Base-by-base conservation (phyloP, 2,329 filamentous ascomycete species). In the Daldinia eschscholtzii region DNA sequence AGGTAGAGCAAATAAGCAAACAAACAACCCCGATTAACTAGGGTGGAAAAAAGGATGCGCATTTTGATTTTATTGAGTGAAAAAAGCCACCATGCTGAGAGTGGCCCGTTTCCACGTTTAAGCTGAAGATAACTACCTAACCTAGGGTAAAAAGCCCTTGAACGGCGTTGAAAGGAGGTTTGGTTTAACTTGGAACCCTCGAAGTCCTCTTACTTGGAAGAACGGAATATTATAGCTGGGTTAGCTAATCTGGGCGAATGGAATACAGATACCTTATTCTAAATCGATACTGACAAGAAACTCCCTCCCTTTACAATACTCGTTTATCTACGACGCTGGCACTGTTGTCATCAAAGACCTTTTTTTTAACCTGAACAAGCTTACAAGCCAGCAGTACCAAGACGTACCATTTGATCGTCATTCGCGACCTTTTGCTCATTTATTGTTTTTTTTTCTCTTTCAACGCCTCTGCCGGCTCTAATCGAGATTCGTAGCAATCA, bases 401-500 rank as follows among this genome's bases (percentile, higher is more conserved):
- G 1, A 52, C 5, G 7, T 30, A 33, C 26, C 26, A 18, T 52
- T 33, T 15, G 33, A 55, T 37, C 52, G 52, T 9, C 57, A 48
- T 48, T 35, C n/a, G 46, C 48, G 55, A 48, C 44, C 41, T 56
- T 56, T 60, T 65, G 56, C 33, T 60, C 28, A 56, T 65, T 46
- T 53, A 46, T 60, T 65, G 10, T 42, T 60, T 33, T 33, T 33
- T 35, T 35, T 35, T 33, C 20, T 35, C 10, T 35, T 46, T 60
- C 26, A 23, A 48, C 50, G 39, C 26, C 57, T 15, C 62, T 59
- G 30, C 56, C 13, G 50, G 56, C 48, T 44, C 44, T 39, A 39
- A 57, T 6, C 13, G n/a, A 61, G 41, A 57, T 65, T 66, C 58
- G 64, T 66, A 44, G 64, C 55, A 66, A 66, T 66, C 64, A 15